Base-by-base conservation (phyloP, 768 basidiomycete species). In the Rhizopogon vinicolor region DNA sequence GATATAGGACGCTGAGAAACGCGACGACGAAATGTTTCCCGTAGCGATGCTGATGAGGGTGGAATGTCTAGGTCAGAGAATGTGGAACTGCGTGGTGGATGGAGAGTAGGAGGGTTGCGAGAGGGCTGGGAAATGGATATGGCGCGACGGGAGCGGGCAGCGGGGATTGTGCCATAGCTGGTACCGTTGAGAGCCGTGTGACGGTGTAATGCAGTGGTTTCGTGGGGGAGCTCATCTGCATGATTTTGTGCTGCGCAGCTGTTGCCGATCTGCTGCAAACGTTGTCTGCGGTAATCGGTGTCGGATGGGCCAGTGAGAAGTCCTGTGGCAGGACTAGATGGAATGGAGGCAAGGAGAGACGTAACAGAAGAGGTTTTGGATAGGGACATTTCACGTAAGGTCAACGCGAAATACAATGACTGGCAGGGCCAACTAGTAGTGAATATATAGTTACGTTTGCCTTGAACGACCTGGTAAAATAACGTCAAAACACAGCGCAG, bases 111-210 rank as follows among this genome's bases (percentile, higher is more conserved):
- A 28, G 74, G 60, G 3, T 65, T 65, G 42, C 74, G 76, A 51
- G 72, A 69, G 35, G 66, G 56, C 50, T 66, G 61, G 37, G 76
- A 68, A 8, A 60, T 62, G 13, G 31, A 37, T 45, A 37, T 12
- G 12, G 64, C 45, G 59, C 68, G 51, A 66, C 65, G 58, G 60
- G 70, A 57, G 9, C 56, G 64, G 8, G 66, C 61, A 13, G 63
- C 44, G 54, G 75, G 68, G n/a, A 80, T 57, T 3, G 89, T 80
- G 14, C 89, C 89, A 62, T 91, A 91, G 14, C 75, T 76, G 2
- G 67, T 64, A 1, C 60, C 60, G 46, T 62, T 57, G n/a, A 63
- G 55, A 7, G 63, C 52, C 31, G 65, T 62, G 7, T 25, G 25
- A 25, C 4, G 25, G 25, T 67, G 71, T 41, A 81, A 65, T 8